Base-by-base conservation (phyloP, 441 rosid genomes). In the Populus hybrid region DNA sequence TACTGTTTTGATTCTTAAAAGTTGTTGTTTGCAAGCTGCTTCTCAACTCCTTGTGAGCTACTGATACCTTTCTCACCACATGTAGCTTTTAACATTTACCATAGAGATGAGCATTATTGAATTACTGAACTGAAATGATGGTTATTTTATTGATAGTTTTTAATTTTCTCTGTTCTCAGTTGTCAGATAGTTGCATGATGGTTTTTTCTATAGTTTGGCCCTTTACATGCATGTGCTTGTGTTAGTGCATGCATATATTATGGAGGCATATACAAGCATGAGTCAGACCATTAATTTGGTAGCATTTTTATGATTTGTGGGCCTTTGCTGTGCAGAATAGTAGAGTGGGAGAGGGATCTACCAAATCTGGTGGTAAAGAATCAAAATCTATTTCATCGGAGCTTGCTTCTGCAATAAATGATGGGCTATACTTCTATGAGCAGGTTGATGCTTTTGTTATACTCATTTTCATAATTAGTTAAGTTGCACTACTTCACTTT, bases 371-470 rank as follows among this genome's bases (percentile, higher is more conserved):
- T 72, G 84, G 82, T 42, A 84, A 87, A 72, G 88, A 82, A 80
- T 85, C 92, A 34, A 83, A 88, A 70, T 75, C 87, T 65, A 86
- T 95, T 35, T 86, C 99, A 28, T 87, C 81, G 68, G 98, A 94
- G 86, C 89, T 89, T 78, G 99, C 97, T 81, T 87, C 90, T 77
- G 82, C 93, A 72, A 96, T 93, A 82, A 90, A 94, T 80, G 99
- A 92, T 71, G 99, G 98, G 75, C 97, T 96, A 74, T 90, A 87
- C 87, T 96, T 85, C 89, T 96, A 83, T 81, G 99, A 96, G 83
- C 98, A 96, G 95, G 98, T 95, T 79, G 26, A 74, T 66, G 40
- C 74, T 76, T 24, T 71, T 77, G 21, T 57, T 81, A 23, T 69
- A 42, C 59, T 68, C 67, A 42, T 65, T 78, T 24, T 30, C 34